A percentile compares a stretch with the other conserved stretches of the same genome.
These are phyloP conservation scores for Xylariaceae sp. DNA, from an alignment of 2,329 filamentous ascomycete genomes.

Conservation along the genomic window DNA sequence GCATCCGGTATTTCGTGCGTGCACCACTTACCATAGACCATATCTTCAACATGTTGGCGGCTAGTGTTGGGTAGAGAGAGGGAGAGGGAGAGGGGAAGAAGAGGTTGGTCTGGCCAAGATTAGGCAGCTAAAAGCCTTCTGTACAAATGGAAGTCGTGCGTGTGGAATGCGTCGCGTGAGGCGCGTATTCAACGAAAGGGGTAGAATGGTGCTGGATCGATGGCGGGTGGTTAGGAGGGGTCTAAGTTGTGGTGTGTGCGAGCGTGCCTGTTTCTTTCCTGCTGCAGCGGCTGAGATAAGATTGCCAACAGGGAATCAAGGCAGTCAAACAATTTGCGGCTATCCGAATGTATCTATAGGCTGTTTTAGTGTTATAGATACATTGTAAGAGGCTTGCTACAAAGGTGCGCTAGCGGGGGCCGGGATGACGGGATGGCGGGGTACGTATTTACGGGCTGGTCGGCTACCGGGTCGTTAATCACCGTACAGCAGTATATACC, in stretches of 20 bases:
- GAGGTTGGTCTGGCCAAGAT: background rate
- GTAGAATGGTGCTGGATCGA: background rate
- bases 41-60: conserved; percentile 90
- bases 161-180: no score
- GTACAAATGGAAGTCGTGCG: background rate
- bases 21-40: conserved; percentile 85
- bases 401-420: conserved; percentile 20
- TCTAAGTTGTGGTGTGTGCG: background rate
- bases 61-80: conserved; percentile 15
- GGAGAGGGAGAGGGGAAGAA: background rate
- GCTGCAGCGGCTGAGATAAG: conserved; percentile 16
- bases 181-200: no score
- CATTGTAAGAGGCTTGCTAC: no score
- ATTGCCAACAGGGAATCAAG: conserved; percentile 3
- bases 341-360: background rate
- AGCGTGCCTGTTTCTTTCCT: background rate
- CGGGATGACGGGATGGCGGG: conserved; percentile 24
- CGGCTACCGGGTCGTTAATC: no score
- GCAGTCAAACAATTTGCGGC: background rate
- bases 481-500: no score
- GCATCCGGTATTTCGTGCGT: background rate
- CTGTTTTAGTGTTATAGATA: background rate
- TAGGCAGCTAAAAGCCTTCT: background rate
- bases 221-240: background rate
- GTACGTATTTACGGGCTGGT: no score